Evolutionary conservation across 2,329 filamentous ascomycete species (phyloP), one percentile per base, ranked within the genome.

Genomic region (Thermothelomyces thermophilus): DNA sequence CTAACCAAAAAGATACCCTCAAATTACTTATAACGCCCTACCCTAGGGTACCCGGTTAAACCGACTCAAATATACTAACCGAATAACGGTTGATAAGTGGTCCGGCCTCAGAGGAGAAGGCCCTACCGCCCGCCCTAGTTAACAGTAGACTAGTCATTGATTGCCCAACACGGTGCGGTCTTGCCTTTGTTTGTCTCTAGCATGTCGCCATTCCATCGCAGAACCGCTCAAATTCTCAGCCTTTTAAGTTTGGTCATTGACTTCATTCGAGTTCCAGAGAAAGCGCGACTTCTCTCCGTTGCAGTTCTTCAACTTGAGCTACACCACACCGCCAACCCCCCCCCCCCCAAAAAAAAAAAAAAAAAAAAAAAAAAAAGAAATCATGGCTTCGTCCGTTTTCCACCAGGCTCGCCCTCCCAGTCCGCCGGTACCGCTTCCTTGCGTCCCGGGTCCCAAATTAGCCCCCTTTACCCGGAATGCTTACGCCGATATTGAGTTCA

Each of bases 401-500:
- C 35, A 17, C 44, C 24, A 34, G 10, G 31, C 42, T 28, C 33
- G 11, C 33, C 42, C 31, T 30, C 42, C 42, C 33, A 45, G 42
- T 37, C 42, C 33, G 22, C 42, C 42, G 39, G 42, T 41, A 11
- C 48, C 30, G 19, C 46, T 53, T 37, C 51, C 46, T 10, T 24
- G 36, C 14, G 46, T 50, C 36, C 51, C 47, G 30, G 47, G 51
- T 28, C 51, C 43, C 26, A 48, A 53, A 36, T 46, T 53, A 4
- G 46, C 39, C 30, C 39, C 46, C 11, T 53, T 53, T 17, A 50
- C 42, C 10, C 37, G 31, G 14, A 50, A 20, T 41, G 47, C 42
- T 4, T 22, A 35, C 5, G 46, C 43, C 37, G 36, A 50, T 17
- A 50, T 50, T 22, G 41, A 53, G 31, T 53, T 53, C n/a, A 13